Conservation (phyloP, 163 green algal genomes). For the Chlorella variabilis region DNA sequence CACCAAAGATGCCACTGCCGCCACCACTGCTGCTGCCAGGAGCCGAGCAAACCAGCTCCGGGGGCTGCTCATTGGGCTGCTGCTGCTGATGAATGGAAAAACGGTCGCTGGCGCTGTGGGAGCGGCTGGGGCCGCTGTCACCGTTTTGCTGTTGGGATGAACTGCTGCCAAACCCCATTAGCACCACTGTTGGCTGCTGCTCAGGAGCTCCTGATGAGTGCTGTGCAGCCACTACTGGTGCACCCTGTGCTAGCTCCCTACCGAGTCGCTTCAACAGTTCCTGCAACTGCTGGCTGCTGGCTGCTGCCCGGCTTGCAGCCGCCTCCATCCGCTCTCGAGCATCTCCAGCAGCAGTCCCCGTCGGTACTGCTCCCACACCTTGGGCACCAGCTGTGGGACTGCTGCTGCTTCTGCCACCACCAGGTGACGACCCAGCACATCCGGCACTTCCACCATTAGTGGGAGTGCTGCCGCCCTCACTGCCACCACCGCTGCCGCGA, state of each 20-base stretch:
- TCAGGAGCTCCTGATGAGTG: not conserved
- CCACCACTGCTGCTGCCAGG: not conserved
- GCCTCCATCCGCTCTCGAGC: not conserved
- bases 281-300: constrained; percentile 17
- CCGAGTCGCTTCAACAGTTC: not conserved
- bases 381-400: not conserved
- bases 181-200: not conserved
- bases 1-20: constrained; percentile 8
- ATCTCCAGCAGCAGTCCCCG: not conserved
- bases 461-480: not conserved
- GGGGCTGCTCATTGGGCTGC: not conserved
- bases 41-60: not conserved
- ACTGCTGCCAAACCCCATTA: not conserved
- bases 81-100: not conserved
- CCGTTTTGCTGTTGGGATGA: too few species aligned
- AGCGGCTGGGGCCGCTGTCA: too few species aligned
- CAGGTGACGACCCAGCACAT: not conserved
- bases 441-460: not conserved
- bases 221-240: not conserved
- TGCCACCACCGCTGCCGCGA: not conserved
- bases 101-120: too few species aligned
- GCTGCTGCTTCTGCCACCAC: not conserved
- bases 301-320: not conserved
- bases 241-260: not conserved
- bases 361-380: not conserved